Base-by-base conservation (phyloP, 2,329 filamentous ascomycete species). In the Elsinoe arachidis region DNA sequence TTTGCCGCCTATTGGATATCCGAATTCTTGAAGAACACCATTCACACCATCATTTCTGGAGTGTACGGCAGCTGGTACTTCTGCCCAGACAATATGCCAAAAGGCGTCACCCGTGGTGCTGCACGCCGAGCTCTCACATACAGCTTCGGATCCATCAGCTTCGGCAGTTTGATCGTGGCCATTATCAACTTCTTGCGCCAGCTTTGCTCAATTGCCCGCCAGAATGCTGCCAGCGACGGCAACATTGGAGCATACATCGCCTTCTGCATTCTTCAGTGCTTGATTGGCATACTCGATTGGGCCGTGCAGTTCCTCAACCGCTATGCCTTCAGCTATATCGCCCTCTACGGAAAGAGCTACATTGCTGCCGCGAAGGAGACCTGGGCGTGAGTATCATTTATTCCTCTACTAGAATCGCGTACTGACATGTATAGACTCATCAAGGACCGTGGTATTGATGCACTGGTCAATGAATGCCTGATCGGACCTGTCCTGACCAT, bases 61-160 rank as follows among this genome's bases (percentile, higher is more conserved):
- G 85, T 96, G 0, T 96, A 95, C 65, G 91, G 90, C 1, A 86
- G 87, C 0, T 97, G 92, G 92, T 97, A 95, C 74, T 96, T 95
- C 69, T 86, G 82, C 63, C 73, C 77, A 6, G 74, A 80, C 26
- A 80, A 81, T 57, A 87, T 89, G 66, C 90, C 91, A 30, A 84
- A 81, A 61, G 84, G 84, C 10, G 85, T 89, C 0, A 96, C 92
- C 0, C 82, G 90, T 11, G 88, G 89, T n/a, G 88, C 92, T 0
- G 80, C 93, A 62, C 85, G 82, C 64, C 83, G 92, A 12, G 83
- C 90, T 0, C 77, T 93, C 61, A 96, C 92, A 1, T 93, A 93
- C 75, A 93, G 87, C 64, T 96, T 96, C 60, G 92, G 92, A 14
- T 93, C 88, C 62, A 93, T 97, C 71, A 87, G 85, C 62, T 77